Evolutionary conservation across 2,329 filamentous ascomycete genomes (phyloP).

Genomic region (Paraconiothyrium brasiliense): DNA sequence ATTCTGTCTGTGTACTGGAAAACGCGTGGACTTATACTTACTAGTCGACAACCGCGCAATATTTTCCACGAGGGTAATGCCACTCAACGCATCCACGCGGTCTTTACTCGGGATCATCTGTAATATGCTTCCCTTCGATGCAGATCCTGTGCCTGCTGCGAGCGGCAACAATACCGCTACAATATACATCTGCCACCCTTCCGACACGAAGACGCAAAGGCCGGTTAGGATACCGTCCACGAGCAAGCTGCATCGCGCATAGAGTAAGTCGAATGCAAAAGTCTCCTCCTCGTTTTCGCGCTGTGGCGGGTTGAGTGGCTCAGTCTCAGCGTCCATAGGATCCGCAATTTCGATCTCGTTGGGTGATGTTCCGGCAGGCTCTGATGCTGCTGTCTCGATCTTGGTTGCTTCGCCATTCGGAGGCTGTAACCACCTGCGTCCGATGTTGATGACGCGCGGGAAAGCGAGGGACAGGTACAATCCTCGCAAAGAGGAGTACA

Average conservation of each 20-base stretch:
- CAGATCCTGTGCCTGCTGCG: conserved; percentile 73
- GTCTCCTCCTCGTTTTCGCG: conserved; percentile 55
- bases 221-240: conserved; percentile 72
- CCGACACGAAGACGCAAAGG: conserved; percentile 67
- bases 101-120: conserved; percentile 72
- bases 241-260: conserved; percentile 71
- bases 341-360: conserved; percentile 56
- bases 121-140: conserved; percentile 77
- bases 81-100: conserved; percentile 72
- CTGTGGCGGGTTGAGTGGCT: conserved; percentile 54
- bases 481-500: conserved; percentile 57
- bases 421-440: conserved; percentile 53
- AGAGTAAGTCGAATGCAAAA: conserved; percentile 72
- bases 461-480: conserved; percentile 57
- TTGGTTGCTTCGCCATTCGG: conserved; percentile 12
- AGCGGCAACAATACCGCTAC: conserved; percentile 72
- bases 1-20: neutral
- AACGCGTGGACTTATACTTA: conserved; percentile 19
- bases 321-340: conserved; percentile 58
- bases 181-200: conserved; percentile 75
- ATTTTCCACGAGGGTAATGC: conserved; percentile 75
- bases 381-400: conserved; percentile 21
- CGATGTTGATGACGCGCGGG: conserved; percentile 54
- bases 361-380: conserved; percentile 37
- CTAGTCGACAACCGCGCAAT: conserved; percentile 69